Evolutionary conservation across 2,329 filamentous ascomycete species (phyloP).

Genomic region (Xylaria sp.): DNA sequence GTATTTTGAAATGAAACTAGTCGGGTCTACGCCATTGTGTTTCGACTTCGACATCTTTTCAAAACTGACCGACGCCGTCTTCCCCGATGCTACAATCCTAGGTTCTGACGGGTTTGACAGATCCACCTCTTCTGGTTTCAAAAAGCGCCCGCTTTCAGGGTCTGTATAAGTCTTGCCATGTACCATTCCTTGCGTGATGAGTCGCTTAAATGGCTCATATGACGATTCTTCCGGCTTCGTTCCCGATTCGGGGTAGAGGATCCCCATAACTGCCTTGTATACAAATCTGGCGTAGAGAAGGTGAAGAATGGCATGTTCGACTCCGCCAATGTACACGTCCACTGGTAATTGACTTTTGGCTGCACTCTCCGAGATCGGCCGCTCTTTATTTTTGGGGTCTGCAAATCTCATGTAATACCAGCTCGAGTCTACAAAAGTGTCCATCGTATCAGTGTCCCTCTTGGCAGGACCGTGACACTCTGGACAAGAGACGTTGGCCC

Average conservation of each 20-base stretch:
- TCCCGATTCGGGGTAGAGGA: conserved; percentile 46
- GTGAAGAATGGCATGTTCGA: conserved; percentile 90
- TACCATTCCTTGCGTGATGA: conserved; percentile 91
- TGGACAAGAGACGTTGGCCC: conserved; percentile 76
- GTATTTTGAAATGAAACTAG: conserved; percentile 69
- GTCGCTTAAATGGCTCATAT: conserved; percentile 75
- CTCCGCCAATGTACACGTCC: conserved; percentile 85
- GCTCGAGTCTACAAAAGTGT: conserved; percentile 93
- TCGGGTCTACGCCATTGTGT: conserved; percentile 86
- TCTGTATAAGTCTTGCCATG: conserved; percentile 83
- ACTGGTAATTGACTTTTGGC: conserved; percentile 68
- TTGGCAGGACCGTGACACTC: conserved; percentile 70
- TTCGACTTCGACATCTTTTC: conserved; percentile 98
- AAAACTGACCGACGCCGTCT: conserved; percentile 64
- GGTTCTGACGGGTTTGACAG: conserved; percentile 58
- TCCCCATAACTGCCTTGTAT: conserved; percentile 77
- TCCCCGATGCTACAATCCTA: conserved; percentile 63
- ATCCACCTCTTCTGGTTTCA: conserved; percentile 76
- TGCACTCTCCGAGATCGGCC: conserved; percentile 63
- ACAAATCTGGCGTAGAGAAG: conserved; percentile 88
- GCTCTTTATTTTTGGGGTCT: conserved; percentile 66
- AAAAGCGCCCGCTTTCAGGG: conserved; percentile 72
- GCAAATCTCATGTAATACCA: conserved; percentile 89
- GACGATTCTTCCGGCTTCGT: conserved; percentile 34
- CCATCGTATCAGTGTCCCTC: conserved; percentile 92